These are phyloP conservation scores for Clitocybe nebularis DNA, from an alignment of 1,284 basidiomycete species.

Conservation along the genomic window DNA sequence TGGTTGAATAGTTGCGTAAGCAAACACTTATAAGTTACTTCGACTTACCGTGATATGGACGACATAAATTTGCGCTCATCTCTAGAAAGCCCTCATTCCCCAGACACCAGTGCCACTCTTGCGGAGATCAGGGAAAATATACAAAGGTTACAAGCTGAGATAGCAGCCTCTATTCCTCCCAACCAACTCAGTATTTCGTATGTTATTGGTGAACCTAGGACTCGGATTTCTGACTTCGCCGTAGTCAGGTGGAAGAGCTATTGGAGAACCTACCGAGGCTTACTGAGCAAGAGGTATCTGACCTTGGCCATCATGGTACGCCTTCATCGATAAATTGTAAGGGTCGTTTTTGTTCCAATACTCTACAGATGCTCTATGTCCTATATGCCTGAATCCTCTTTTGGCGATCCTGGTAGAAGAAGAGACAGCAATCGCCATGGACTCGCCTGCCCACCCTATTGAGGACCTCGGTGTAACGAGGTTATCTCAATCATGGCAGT, in stretches of 20 bases:
- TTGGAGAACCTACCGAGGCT: constrained; percentile 32
- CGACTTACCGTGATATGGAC: constrained; percentile 10
- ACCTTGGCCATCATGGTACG: constrained; percentile 31
- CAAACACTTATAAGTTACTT: background rate
- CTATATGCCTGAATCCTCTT: constrained; percentile 67
- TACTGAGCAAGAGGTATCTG: constrained; percentile 29
- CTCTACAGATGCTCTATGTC: constrained; percentile 55
- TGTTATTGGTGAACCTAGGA: constrained; percentile 4
- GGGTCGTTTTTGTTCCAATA: no score
- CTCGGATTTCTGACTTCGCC: background rate
- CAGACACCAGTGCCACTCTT: constrained; percentile 4
- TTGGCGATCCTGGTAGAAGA: constrained; percentile 66
- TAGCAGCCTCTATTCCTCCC: constrained; percentile 10
- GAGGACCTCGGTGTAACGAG: constrained; percentile 67
- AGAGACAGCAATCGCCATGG: constrained; percentile 66
- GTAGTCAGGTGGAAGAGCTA: constrained; percentile 31
- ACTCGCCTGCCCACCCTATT: constrained; percentile 66
- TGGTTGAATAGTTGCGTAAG: background rate
- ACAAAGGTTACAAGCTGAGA: constrained; percentile 12
- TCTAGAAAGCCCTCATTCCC: constrained; percentile 7
- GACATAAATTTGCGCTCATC: constrained; percentile 12
- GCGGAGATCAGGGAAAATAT: constrained; percentile 12
- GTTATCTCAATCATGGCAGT: constrained; percentile 50
- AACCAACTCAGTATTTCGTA: constrained; percentile 15
- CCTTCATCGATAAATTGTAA: background rate